Percentiles rank a stretch among this genome's conserved stretches.
These are phyloP conservation scores for Debaryomyces castellii DNA, from an alignment of 805 yeast species.

Conservation along the genomic window DNA sequence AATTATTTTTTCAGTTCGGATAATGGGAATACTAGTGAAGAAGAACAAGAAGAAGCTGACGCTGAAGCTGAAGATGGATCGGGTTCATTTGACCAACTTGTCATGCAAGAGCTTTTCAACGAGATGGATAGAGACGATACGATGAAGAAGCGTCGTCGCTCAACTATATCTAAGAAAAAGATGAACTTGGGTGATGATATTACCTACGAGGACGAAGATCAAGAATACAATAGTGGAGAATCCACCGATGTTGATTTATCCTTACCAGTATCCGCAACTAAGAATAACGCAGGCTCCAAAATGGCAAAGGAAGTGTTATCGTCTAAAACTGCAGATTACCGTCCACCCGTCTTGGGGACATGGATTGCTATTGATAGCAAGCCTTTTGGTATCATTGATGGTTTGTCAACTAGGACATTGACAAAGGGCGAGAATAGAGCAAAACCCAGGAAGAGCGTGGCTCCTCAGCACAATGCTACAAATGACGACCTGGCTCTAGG, in stretches of 20 bases:
- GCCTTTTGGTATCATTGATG: slow-evolving; percentile 94
- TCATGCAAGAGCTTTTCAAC: slow-evolving; percentile 21
- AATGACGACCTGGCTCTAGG: slow-evolving; percentile 41
- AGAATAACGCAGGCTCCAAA: slow-evolving; percentile 59
- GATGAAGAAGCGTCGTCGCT: slow-evolving; percentile 2
- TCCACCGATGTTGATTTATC: slow-evolving; percentile 93
- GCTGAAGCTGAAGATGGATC: slow-evolving; percentile 3
- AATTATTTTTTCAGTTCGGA: slow-evolving; percentile 64
- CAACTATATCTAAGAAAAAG: not conserved
- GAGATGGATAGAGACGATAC: slow-evolving; percentile 20
- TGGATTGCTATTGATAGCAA: slow-evolving; percentile 80
- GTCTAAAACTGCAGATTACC: slow-evolving; percentile 75
- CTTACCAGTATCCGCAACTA: slow-evolving; percentile 66
- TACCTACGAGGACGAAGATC: slow-evolving; percentile 18
- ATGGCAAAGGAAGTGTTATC: slow-evolving; percentile 94
- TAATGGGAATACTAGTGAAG: slow-evolving; percentile 28
- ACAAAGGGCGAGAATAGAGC: slow-evolving; percentile 3
- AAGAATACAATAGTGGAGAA: slow-evolving; percentile 65
- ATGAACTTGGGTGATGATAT: slow-evolving; percentile 1
- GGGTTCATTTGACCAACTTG: slow-evolving; percentile 4
- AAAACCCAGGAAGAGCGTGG: slow-evolving; percentile 17
- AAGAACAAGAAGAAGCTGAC: slow-evolving; percentile 10
- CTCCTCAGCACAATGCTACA: slow-evolving; percentile 4
- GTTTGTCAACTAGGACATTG: slow-evolving; percentile 83
- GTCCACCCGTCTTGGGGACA: slow-evolving; percentile 91